These are phyloP conservation scores for Trichoderma sp. DNA, from an alignment of 2,329 filamentous ascomycete genomes.

Conservation along the genomic window DNA sequence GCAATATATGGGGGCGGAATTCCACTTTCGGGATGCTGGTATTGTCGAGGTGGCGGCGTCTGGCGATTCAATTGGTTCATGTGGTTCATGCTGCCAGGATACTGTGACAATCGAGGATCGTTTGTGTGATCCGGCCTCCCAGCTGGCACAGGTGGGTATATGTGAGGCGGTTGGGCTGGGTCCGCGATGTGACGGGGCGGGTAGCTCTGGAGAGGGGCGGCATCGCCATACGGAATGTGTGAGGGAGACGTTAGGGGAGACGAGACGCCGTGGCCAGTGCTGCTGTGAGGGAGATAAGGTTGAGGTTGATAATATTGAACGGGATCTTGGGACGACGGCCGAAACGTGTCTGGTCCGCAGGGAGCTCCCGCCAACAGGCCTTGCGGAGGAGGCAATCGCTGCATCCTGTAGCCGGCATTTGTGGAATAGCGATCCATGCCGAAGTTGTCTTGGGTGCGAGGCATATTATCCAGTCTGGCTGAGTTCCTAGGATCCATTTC, in stretches of 20 bases:
- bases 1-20: background rate
- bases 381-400: slow-evolving; percentile 30
- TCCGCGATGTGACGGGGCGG: slow-evolving; percentile 1
- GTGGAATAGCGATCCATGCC: slow-evolving; percentile 31
- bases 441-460: slow-evolving; percentile 34
- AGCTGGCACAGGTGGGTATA: background rate
- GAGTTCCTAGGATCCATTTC: slow-evolving; percentile 30
- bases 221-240: background rate
- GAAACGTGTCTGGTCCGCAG: slow-evolving; percentile 26
- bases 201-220: slow-evolving; percentile 9
- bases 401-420: slow-evolving; percentile 28
- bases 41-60: slow-evolving; percentile 9
- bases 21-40: background rate
- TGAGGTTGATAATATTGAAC: slow-evolving; percentile 19
- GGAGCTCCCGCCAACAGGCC: slow-evolving; percentile 33
- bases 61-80: slow-evolving; percentile 18
- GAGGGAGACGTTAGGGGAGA: slow-evolving; percentile 18
- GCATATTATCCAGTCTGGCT: slow-evolving; percentile 33
- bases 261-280: background rate
- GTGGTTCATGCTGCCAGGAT: background rate
- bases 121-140: background rate
- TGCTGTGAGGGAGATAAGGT: slow-evolving; percentile 5
- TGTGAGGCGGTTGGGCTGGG: slow-evolving; percentile 12
- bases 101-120: slow-evolving; percentile 12
- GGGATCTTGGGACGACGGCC: slow-evolving; percentile 27